Percentiles rank a stretch among this genome's conserved stretches.
Conservation (phyloP, 345 rosid genomes). For the Hibiscus tridactylites region DNA sequence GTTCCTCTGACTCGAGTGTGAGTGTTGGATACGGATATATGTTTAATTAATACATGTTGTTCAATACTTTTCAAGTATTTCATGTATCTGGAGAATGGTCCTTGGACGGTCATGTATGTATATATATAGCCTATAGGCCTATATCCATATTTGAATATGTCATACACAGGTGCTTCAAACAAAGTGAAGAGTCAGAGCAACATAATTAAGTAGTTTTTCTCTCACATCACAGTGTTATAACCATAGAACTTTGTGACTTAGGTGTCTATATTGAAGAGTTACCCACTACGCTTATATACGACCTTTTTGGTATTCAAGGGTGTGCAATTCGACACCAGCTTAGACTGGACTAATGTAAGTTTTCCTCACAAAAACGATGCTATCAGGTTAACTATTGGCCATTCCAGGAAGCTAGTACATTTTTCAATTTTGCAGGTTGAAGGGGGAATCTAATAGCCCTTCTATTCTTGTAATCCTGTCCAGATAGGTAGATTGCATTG, state of each 20-base stretch:
- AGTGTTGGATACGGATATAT: neutral
- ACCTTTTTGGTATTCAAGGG: constrained; percentile 47
- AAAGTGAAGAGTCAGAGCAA: neutral
- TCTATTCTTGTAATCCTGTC: constrained; percentile 5
- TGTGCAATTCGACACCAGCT: constrained; percentile 42
- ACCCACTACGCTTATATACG: constrained; percentile 57
- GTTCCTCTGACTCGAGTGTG: neutral
- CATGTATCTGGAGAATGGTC: neutral
- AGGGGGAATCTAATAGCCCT: neutral
- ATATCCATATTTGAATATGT: neutral
- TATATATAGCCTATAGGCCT: neutral
- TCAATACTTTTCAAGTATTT: neutral
- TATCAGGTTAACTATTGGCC: neutral
- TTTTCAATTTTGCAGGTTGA: constrained; percentile 4
- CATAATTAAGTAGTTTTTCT: neutral
- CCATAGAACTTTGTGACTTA: constrained; percentile 16
- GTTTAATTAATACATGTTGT: neutral
- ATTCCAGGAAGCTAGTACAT: neutral
- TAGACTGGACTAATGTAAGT: constrained; percentile 79
- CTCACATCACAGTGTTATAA: neutral
- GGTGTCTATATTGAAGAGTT: constrained; percentile 70
- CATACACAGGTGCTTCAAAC: neutral
- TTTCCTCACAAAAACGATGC: neutral
- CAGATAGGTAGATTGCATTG: constrained; percentile 91
- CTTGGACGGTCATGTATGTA: neutral